Evolutionary conservation across 2,329 filamentous ascomycete genomes (phyloP).

Genomic region (Cercospora sesami): DNA sequence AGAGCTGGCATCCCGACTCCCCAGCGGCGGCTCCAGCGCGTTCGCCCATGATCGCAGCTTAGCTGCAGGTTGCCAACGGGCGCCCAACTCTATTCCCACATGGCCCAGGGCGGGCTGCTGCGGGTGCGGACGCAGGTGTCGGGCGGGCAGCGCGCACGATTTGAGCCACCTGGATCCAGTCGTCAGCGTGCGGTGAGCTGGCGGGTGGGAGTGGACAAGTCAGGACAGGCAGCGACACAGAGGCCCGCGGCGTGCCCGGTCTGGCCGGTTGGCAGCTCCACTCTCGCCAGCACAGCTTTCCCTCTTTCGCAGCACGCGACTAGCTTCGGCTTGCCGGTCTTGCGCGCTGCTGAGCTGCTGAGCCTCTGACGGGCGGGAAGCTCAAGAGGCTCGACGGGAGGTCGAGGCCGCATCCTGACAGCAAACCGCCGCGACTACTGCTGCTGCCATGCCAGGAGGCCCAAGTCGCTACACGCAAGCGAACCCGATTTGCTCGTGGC

Average conservation of each 20-base stretch:
- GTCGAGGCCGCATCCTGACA: background rate
- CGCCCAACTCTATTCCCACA: slow-evolving; percentile 8
- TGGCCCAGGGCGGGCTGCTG: background rate
- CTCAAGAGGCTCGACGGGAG: background rate
- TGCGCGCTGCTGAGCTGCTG: background rate
- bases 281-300: background rate
- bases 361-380: background rate
- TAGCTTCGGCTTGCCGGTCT: background rate
- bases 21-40: slow-evolving; percentile 7
- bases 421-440: background rate
- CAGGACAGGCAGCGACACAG: background rate
- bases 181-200: background rate
- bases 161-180: slow-evolving; percentile 21
- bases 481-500: slow-evolving; percentile 12
- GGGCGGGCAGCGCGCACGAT: background rate
- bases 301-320: background rate
- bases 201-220: background rate
- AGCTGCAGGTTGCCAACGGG: slow-evolving; percentile 1
- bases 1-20: slow-evolving; percentile 10
- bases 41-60: background rate
- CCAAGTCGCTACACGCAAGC: slow-evolving; percentile 5
- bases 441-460: slow-evolving; percentile 9
- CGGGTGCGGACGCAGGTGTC: background rate
- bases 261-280: background rate
- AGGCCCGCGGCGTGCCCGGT: background rate